Evolutionary conservation across 495 filamentous ascomycete genomes (phyloP).

Genomic region (Diplogelasinospora grovesii): DNA sequence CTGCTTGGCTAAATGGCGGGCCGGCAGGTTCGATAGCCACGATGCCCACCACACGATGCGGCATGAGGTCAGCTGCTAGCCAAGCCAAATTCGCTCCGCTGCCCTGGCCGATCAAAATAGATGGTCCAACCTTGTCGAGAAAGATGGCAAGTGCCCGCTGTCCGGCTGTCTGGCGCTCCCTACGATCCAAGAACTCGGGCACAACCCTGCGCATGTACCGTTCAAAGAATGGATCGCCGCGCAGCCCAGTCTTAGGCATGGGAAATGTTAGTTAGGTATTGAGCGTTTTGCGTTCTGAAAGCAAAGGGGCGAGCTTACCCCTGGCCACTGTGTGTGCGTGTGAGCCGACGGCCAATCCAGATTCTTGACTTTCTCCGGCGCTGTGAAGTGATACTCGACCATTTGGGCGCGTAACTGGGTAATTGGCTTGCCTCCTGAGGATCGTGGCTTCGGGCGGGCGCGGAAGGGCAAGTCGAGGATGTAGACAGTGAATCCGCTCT

Average conservation of each 20-base stretch:
- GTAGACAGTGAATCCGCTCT: constrained; percentile 42
- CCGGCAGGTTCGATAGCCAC: constrained; percentile 50
- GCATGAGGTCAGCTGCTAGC: constrained; percentile 41
- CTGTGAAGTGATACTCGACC: constrained; percentile 34
- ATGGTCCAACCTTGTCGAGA: constrained; percentile 41
- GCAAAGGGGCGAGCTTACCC: constrained; percentile 16
- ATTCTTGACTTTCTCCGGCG: constrained; percentile 19
- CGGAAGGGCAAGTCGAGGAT: constrained; percentile 37
- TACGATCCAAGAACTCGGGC: constrained; percentile 21
- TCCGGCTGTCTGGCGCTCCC: constrained; percentile 34
- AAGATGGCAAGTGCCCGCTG: constrained; percentile 39
- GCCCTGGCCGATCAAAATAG: constrained; percentile 46
- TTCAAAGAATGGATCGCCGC: constrained; percentile 15
- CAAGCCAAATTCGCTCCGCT: constrained; percentile 46
- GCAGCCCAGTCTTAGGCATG: background rate
- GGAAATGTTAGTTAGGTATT: background rate
- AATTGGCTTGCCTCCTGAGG: background rate
- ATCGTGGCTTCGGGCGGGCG: constrained; percentile 11
- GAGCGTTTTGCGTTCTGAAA: no score
- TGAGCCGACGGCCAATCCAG: constrained; percentile 35
- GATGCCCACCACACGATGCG: constrained; percentile 40
- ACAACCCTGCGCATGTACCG: constrained; percentile 29
- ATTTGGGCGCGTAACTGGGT: constrained; percentile 5
- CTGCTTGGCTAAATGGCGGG: constrained; percentile 44
- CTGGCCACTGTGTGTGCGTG: constrained; percentile 51